These are phyloP conservation scores for Orbilia blumenaviensis DNA, from an alignment of 2,329 filamentous ascomycete genomes.

Conservation along the genomic window DNA sequence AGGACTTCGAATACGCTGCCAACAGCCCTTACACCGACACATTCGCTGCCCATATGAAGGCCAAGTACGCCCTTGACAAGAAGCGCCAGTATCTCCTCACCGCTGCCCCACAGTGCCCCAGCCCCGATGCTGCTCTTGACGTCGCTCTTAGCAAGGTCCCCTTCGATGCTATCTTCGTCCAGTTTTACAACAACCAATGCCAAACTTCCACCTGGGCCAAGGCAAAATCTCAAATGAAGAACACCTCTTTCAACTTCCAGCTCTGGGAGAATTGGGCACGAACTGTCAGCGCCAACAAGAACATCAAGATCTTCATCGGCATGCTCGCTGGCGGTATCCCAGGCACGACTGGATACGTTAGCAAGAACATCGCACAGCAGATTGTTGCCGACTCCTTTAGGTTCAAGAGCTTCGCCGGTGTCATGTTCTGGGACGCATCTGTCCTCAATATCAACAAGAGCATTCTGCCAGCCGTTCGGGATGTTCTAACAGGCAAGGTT, in stretches of 20 bases:
- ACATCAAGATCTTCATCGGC: constrained; percentile 69
- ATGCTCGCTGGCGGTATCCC: constrained; percentile 29
- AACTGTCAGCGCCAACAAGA: constrained; percentile 67
- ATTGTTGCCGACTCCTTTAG: constrained; percentile 15
- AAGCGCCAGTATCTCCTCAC: constrained; percentile 68
- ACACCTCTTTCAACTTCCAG: constrained; percentile 52
- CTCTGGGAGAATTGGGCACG: constrained; percentile 74
- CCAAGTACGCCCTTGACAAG: constrained; percentile 64
- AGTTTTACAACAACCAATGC: constrained; percentile 76
- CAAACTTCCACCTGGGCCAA: constrained; percentile 66
- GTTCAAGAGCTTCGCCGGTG: constrained; percentile 39
- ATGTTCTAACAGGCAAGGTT: constrained; percentile 16
- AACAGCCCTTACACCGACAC: constrained; percentile 68
- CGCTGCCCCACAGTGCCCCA: constrained; percentile 74
- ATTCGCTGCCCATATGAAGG: constrained; percentile 70
- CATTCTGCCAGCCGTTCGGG: constrained; percentile 14
- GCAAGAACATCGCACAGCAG: constrained; percentile 1
- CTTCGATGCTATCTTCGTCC: constrained; percentile 71
- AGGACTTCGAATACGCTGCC: constrained; percentile 37
- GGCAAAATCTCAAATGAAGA: constrained; percentile 55
- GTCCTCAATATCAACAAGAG: constrained; percentile 12
- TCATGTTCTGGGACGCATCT: constrained; percentile 43
- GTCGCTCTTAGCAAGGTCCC: constrained; percentile 62
- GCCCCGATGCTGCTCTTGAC: constrained; percentile 68
- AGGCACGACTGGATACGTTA: constrained; percentile 30